phyloP scores from a whole-genome alignment of 2,329 filamentous ascomycete species.

The Curvularia hawaiiensis region DNA sequence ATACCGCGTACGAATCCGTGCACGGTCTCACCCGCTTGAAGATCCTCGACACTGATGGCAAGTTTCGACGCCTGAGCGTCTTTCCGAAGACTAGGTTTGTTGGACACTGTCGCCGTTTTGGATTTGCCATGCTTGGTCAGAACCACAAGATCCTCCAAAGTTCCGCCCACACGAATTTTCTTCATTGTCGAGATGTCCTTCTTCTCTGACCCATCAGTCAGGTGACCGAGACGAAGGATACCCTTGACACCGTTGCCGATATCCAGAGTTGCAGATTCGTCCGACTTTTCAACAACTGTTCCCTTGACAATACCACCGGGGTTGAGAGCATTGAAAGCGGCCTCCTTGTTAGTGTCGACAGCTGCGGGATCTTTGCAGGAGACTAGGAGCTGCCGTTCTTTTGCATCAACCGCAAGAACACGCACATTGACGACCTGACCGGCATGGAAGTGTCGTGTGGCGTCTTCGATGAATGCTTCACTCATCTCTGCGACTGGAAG shows the following conservation, averaged over 20 bases:
- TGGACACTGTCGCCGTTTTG: constrained; percentile 75
- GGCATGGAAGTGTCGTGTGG: constrained; percentile 82
- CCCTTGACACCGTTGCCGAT: constrained; percentile 79
- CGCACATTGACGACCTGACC: constrained; percentile 93
- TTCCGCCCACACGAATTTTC: constrained; percentile 83
- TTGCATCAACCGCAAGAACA: constrained; percentile 78
- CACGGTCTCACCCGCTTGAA: constrained; percentile 70
- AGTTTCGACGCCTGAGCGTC: constrained; percentile 75
- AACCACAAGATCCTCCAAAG: constrained; percentile 78
- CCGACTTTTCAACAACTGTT: constrained; percentile 60
- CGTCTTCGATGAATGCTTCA: constrained; percentile 90
- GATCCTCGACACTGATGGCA: constrained; percentile 72
- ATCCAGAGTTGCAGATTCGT: constrained; percentile 65
- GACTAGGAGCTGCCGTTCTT: constrained; percentile 75
- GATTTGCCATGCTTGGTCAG: constrained; percentile 84
- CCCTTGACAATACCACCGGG: constrained; percentile 77
- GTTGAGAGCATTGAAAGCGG: constrained; percentile 73
- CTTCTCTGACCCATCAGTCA: constrained; percentile 81
- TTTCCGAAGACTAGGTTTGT: constrained; percentile 81
- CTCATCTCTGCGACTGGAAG: constrained; percentile 97
- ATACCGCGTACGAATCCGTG: constrained; percentile 87
- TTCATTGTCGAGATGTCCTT: constrained; percentile 80
- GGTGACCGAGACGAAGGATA: constrained; percentile 74
- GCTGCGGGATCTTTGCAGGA: constrained; percentile 89
- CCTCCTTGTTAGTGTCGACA: constrained; percentile 76